These are phyloP conservation scores for Microdochium bolleyi DNA, from an alignment of 2,329 filamentous ascomycete genomes.

Conservation along the genomic window DNA sequence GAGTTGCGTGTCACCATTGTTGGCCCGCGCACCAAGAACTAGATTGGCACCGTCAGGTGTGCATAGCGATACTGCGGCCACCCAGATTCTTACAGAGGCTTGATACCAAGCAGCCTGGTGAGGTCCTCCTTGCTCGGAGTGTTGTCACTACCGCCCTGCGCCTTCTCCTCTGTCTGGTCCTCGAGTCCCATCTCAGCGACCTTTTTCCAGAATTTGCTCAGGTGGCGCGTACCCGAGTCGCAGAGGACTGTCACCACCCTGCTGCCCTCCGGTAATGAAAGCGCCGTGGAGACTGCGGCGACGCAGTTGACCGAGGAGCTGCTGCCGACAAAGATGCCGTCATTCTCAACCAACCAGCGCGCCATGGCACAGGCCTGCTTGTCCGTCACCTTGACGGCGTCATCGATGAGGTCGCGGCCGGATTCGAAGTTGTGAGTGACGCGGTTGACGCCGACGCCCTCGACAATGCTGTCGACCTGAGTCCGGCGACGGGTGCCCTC, in stretches of 20 bases:
- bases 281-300: conserved; percentile 63
- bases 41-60: too few species aligned
- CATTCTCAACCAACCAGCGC: conserved; percentile 90
- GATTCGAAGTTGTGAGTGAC: conserved; percentile 91
- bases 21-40: too few species aligned
- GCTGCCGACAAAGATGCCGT: conserved; percentile 90
- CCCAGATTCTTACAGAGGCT: conserved; percentile 4
- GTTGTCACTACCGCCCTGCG: conserved; percentile 2
- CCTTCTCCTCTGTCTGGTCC: conserved; percentile 37
- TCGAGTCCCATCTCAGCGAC: conserved; percentile 62
- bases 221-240: conserved; percentile 72
- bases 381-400: conserved; percentile 83
- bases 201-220: conserved; percentile 79
- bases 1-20: too few species aligned
- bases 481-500: conserved; percentile 84
- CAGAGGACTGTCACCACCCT: conserved; percentile 77
- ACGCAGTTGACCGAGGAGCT: conserved; percentile 96
- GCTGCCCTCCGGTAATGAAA: conserved; percentile 51
- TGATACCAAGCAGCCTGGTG: conserved; percentile 40
- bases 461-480: conserved; percentile 93
- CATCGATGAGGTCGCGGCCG: conserved; percentile 78
- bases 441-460: conserved; percentile 91
- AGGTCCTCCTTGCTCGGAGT: conserved; percentile 27
- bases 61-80: not conserved
- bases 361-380: conserved; percentile 88